A percentile compares a stretch with the other conserved stretches of the same genome.
Evolutionary conservation across 1,139 yeast species (phyloP).

Genomic region (Yamadazyma buinensis): DNA sequence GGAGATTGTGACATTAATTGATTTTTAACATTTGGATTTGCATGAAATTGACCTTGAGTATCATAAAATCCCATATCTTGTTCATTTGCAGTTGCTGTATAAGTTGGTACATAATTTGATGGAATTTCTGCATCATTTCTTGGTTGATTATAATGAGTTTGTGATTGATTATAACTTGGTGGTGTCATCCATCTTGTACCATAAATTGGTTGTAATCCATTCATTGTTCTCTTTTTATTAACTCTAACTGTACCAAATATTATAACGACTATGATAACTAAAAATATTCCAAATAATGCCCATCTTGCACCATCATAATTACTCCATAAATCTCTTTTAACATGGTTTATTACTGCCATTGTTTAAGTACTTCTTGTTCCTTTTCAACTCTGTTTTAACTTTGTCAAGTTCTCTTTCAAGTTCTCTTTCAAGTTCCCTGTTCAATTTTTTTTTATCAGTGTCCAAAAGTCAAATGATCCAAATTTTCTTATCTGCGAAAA

Average conservation of each 20-base stretch:
- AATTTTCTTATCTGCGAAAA: no score
- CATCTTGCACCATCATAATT: constrained; percentile 43
- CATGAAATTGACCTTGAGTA: constrained; percentile 53
- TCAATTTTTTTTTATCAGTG: no score
- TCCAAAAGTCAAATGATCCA: no score
- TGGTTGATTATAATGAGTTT: constrained; percentile 52
- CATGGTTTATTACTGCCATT: no score
- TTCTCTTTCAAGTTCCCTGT: no score
- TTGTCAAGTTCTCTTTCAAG: no score
- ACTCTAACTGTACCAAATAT: constrained; percentile 52
- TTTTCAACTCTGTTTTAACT: no score
- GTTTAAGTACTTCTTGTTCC: no score
- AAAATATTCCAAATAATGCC: constrained; percentile 55
- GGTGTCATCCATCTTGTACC: constrained; percentile 94
- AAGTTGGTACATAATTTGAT: constrained; percentile 56
- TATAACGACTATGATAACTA: constrained; percentile 45
- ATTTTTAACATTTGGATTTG: constrained; percentile 29
- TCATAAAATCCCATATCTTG: constrained; percentile 83
- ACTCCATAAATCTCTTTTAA: constrained; percentile 20
- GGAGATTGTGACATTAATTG: constrained; percentile 6
- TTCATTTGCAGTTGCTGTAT: constrained; percentile 61
- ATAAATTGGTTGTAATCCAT: constrained; percentile 67
- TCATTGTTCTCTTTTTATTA: constrained; percentile 54
- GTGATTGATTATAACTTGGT: constrained; percentile 77
- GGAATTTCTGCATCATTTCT: constrained; percentile 33